Evolutionary conservation across 768 basidiomycete species (phyloP), one percentile per base, ranked within the genome.

Genomic region (Rhizopogon roseolus): DNA sequence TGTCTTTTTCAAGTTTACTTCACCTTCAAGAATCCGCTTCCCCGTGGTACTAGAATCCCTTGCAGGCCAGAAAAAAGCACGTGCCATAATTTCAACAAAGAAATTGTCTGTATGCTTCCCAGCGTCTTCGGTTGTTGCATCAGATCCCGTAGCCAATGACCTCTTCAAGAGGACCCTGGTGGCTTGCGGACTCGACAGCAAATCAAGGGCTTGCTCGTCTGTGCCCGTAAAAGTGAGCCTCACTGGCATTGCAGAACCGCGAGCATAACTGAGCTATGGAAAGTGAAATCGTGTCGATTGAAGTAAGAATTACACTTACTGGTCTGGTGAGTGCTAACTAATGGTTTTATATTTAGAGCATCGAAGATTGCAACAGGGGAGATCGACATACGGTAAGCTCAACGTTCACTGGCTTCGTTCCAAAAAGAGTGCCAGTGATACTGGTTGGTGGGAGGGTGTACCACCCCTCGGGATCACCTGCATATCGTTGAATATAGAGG

Each of bases 251-350:
- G 76, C 73, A 7, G 78, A 76, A 6, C 79, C 80, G n/a, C 76
- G 62, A 11, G 80, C 73, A 62, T 75, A 83, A 5, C 69, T 73
- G 11, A 81, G 68, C 81, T 84, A 54, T 37, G 1, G 9, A 41
- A 38, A n/a, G 19, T 52, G 43, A 52, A 9, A 25, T 27, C 19
- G 13, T 34, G 32, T 17, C 14, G 19, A n/a, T 34, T 27, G 17
- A 13, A 51, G 16, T 22, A 5, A 14, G 19, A 7, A 44, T 34
- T 34, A 5, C 41, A 57, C 70, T 60, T 62, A 77, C 76, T 11
- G 82, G 81, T 38, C 66, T 76, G 16, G 79, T 79, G 29, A 82
- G 62, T 4, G 81, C 75, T 10, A 80, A 62, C 80, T 82, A 34
- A 16, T 11, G 25, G 10, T 14, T 37, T 7, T n/a, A 38, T 37